These are phyloP conservation scores for Trichocladium antarcticum DNA, from an alignment of 495 filamentous ascomycete species.

Conservation along the genomic window DNA sequence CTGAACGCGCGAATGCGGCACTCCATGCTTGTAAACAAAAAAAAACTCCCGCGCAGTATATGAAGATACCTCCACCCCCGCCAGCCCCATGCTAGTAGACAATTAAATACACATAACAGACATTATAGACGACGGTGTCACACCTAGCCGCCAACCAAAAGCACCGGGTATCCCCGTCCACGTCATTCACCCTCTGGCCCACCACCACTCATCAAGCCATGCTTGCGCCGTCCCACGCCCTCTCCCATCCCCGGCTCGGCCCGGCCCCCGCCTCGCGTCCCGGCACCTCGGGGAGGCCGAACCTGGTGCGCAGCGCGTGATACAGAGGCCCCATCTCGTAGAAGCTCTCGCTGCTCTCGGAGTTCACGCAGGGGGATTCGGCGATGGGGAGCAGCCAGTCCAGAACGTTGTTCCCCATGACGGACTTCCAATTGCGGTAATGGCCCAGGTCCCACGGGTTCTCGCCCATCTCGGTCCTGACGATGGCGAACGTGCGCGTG, in stretches of 20 bases:
- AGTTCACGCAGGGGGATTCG: constrained; percentile 48
- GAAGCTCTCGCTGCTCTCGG: constrained; percentile 39
- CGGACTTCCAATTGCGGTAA: constrained; percentile 56
- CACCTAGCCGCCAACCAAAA: background rate
- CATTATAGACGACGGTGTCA: background rate
- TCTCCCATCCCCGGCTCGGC: constrained; percentile 2
- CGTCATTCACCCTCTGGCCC: no score
- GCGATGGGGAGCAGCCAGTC: constrained; percentile 69
- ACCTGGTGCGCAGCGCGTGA: constrained; percentile 27
- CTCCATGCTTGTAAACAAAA: no score
- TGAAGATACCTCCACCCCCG: no score
- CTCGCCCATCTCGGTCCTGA: constrained; percentile 58
- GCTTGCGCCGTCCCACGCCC: background rate
- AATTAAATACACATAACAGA: background rate
- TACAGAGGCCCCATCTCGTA: constrained; percentile 39
- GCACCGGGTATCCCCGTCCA: constrained; percentile 12
- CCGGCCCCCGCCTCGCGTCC: background rate
- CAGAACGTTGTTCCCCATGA: constrained; percentile 57
- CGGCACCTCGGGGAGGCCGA: constrained; percentile 24
- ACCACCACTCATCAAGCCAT: background rate
- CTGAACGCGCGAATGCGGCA: no score
- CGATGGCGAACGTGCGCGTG: constrained; percentile 61
- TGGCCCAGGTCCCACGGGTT: constrained; percentile 68
- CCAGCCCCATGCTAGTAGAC: background rate
- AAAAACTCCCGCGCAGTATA: no score